Conservation (phyloP, 1,139 yeast species). For the Geotrichum aggregatum region DNA sequence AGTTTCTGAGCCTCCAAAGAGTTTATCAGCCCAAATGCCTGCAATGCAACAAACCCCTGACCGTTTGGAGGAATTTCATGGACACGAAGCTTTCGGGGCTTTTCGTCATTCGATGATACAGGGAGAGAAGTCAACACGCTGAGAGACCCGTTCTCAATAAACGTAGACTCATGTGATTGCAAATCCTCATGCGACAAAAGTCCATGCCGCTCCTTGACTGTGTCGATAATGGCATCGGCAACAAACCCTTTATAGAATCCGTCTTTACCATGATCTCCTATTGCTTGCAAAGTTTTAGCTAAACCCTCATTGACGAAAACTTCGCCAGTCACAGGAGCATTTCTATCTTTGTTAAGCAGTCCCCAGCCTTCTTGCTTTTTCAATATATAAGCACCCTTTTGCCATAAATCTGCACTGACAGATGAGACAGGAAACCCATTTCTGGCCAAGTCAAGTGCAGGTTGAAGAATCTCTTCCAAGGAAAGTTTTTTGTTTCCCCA, state of each 20-base stretch:
- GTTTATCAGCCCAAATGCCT: slow-evolving; percentile 63
- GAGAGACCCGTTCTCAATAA: slow-evolving; percentile 53
- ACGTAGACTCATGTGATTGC: slow-evolving; percentile 51
- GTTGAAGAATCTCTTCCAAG: slow-evolving; percentile 56
- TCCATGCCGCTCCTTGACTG: slow-evolving; percentile 53
- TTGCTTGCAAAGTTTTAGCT: slow-evolving; percentile 51
- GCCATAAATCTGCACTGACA: slow-evolving; percentile 56
- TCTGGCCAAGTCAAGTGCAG: slow-evolving; percentile 69
- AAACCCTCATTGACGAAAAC: slow-evolving; percentile 50
- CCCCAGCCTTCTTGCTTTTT: slow-evolving; percentile 34
- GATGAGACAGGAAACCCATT: slow-evolving; percentile 64
- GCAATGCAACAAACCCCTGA: slow-evolving; percentile 68
- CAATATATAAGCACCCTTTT: slow-evolving; percentile 28
- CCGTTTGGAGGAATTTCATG: slow-evolving; percentile 87
- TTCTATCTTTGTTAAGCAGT: slow-evolving; percentile 41
- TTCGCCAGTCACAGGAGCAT: slow-evolving; percentile 60
- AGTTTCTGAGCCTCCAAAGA: slow-evolving; percentile 46
- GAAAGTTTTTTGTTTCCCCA: slow-evolving; percentile 74
- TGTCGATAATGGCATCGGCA: slow-evolving; percentile 61
- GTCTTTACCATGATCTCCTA: slow-evolving; percentile 56
- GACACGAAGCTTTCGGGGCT: slow-evolving; percentile 31
- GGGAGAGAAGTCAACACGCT: slow-evolving; percentile 44
- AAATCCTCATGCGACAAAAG: slow-evolving; percentile 56
- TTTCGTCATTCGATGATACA: slow-evolving; percentile 22
- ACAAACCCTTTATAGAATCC: slow-evolving; percentile 68